Conservation (phyloP, 1,284 basidiomycete species). For the Apiotrichum laibachii region DNA sequence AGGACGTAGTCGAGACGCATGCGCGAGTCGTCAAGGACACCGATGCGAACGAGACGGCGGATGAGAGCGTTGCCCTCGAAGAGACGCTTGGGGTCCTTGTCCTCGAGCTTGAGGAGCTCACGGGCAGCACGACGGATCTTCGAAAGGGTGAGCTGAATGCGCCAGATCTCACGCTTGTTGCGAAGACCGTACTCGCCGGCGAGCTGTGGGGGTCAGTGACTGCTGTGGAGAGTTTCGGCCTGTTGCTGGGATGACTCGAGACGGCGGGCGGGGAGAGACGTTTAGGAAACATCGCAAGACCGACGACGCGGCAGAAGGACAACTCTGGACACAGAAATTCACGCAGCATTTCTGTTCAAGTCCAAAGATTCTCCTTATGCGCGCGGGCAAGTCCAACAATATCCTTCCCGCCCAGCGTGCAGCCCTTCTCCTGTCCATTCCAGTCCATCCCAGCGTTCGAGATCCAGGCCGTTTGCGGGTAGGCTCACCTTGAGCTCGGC, state of each 20-base stretch:
- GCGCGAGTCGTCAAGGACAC: slow-evolving; percentile 97
- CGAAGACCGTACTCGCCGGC: slow-evolving; percentile 99
- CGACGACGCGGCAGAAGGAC: too few relatives aligned
- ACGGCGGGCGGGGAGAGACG: too few relatives aligned
- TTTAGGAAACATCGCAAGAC: too few relatives aligned
- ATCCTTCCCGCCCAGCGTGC: background rate
- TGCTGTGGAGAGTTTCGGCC: too few relatives aligned
- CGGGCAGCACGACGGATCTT: slow-evolving; percentile 99
- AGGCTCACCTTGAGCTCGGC: slow-evolving; percentile 87
- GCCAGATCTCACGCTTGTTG: slow-evolving; percentile 99
- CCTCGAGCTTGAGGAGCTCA: slow-evolving; percentile 99
- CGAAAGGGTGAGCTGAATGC: slow-evolving; percentile 94
- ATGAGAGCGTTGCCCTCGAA: slow-evolving; percentile 99
- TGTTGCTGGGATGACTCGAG: too few relatives aligned
- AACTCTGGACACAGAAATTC: too few relatives aligned
- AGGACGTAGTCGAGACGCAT: slow-evolving; percentile 99
- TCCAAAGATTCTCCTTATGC: background rate
- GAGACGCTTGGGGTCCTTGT: slow-evolving; percentile 99
- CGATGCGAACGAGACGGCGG: slow-evolving; percentile 97
- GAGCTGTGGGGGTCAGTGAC: too few relatives aligned
- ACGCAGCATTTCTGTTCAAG: too few relatives aligned
- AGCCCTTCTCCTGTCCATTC: background rate
- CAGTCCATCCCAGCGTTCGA: slow-evolving; percentile 2
- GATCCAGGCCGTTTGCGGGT: slow-evolving; percentile 5
- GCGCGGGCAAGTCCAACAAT: background rate